phyloP scores from a whole-genome alignment of 2,329 filamentous ascomycete genomes.

The Fusarium chuoi region DNA sequence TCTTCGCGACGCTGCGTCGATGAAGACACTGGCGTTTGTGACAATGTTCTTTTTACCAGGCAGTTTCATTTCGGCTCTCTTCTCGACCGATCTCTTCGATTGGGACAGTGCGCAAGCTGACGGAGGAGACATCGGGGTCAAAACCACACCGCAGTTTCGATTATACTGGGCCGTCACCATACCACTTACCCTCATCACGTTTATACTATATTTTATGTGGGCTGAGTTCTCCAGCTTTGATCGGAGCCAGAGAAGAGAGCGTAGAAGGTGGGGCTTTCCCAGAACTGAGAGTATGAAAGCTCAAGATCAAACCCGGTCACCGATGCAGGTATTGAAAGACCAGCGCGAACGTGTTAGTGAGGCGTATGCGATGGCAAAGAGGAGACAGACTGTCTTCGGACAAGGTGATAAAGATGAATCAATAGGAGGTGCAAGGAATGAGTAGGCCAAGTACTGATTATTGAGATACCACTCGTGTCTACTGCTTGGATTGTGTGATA shows the following conservation, averaged over 20 bases:
- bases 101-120: conserved; percentile 45
- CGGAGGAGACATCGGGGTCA: conserved; percentile 44
- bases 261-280: conserved; percentile 26
- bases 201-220: conserved; percentile 50
- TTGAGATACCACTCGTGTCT: background rate
- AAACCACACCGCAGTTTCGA: conserved; percentile 49
- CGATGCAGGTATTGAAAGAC: conserved; percentile 28
- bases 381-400: conserved; percentile 16
- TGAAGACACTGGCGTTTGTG: conserved; percentile 56
- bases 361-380: conserved; percentile 20
- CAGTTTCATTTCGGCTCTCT: conserved; percentile 55
- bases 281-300: conserved; percentile 28
- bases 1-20: conserved; percentile 54
- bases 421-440: background rate
- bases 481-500: background rate
- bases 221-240: conserved; percentile 46
- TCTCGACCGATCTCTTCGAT: conserved; percentile 51
- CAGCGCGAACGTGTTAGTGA: conserved; percentile 22
- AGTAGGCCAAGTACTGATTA: background rate
- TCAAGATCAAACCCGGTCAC: conserved; percentile 13
- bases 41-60: conserved; percentile 57
- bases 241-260: conserved; percentile 23
- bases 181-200: conserved; percentile 51
- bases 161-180: conserved; percentile 56
- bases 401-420: conserved; percentile 12